These are phyloP conservation scores for Daedaleopsis nitida DNA, from an alignment of 768 basidiomycete species.

Conservation along the genomic window DNA sequence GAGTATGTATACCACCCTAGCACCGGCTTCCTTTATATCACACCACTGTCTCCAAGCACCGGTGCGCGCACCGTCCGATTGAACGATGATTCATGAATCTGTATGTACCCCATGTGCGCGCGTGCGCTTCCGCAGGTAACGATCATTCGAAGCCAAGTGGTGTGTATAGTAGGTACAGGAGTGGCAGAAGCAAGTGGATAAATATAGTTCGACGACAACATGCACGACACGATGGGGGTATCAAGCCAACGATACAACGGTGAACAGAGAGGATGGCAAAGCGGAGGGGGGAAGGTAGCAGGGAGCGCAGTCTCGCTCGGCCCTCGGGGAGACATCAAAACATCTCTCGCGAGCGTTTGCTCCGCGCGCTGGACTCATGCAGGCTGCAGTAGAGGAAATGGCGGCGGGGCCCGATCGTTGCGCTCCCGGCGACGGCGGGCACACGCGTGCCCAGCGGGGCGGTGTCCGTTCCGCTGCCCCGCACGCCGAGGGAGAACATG, in stretches of 20 bases:
- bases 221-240: background rate
- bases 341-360: slow-evolving; percentile 45
- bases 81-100: no score
- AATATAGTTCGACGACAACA: background rate
- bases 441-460: slow-evolving; percentile 64
- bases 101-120: background rate
- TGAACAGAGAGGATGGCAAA: background rate
- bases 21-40: slow-evolving; percentile 11
- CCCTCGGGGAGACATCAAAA: background rate
- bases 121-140: background rate
- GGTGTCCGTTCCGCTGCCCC: slow-evolving; percentile 71
- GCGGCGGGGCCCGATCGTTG: slow-evolving; percentile 70
- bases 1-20: slow-evolving; percentile 22
- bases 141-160: background rate
- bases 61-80: no score
- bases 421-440: slow-evolving; percentile 58
- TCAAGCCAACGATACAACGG: background rate
- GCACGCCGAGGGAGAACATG: slow-evolving; percentile 85
- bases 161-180: background rate
- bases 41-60: background rate
- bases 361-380: slow-evolving; percentile 56
- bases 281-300: no score
- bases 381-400: slow-evolving; percentile 85
- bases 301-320: no score
- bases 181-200: background rate